A percentile compares a stretch with the other conserved stretches of the same genome.
These are phyloP conservation scores for Oleoguttula mirabilis DNA, from an alignment of 495 filamentous ascomycete species.

Conservation along the genomic window DNA sequence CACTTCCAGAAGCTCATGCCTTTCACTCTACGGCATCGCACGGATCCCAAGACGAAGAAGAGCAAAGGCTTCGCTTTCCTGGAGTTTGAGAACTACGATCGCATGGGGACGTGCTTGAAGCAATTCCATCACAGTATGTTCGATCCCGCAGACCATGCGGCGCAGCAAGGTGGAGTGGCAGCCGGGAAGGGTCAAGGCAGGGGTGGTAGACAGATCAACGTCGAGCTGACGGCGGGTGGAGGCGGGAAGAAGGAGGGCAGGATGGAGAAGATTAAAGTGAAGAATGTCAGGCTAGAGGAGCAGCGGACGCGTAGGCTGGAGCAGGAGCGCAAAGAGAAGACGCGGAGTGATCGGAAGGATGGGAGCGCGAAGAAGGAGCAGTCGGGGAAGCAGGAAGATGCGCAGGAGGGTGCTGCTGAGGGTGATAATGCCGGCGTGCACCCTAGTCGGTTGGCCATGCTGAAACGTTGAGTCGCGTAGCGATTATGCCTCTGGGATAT, in stretches of 20 bases:
- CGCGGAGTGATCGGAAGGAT: constrained; percentile 16
- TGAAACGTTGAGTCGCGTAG: too few relatives aligned
- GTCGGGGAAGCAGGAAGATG: constrained; percentile 2
- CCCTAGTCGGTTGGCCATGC: constrained; percentile 26
- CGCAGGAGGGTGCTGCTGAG: neutral
- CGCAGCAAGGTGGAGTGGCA: neutral
- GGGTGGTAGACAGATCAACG: constrained; percentile 58
- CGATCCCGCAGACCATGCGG: constrained; percentile 28
- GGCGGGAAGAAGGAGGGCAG: constrained; percentile 66
- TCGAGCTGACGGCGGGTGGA: constrained; percentile 69
- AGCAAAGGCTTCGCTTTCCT: constrained; percentile 85
- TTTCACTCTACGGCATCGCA: constrained; percentile 59
- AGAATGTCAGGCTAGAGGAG: constrained; percentile 67
- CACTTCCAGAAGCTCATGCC: constrained; percentile 74
- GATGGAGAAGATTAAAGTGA: constrained; percentile 61
- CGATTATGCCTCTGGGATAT: too few relatives aligned
- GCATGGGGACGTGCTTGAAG: constrained; percentile 87
- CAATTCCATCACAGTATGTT: constrained; percentile 80
- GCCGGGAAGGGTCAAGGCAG: constrained; percentile 1
- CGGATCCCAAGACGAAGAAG: constrained; percentile 53
- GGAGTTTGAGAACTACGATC: constrained; percentile 79
- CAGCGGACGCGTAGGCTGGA: constrained; percentile 26
- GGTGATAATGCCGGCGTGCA: constrained; percentile 23
- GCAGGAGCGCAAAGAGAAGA: constrained; percentile 20
- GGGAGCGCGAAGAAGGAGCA: neutral